Conservation (phyloP, 2,329 filamentous ascomycete genomes). For the Xylariaceae sp. region DNA sequence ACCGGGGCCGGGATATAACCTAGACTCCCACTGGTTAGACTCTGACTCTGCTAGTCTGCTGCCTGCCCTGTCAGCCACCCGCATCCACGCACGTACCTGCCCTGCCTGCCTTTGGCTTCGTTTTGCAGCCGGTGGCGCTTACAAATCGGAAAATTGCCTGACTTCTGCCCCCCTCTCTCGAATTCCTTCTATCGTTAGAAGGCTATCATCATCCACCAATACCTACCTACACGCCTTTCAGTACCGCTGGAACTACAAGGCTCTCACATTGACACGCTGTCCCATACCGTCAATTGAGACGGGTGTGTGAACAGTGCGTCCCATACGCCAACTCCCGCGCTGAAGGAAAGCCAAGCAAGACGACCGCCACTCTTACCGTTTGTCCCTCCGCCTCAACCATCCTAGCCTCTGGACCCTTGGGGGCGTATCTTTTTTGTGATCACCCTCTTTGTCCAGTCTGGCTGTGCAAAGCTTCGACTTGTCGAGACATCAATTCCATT, state of each 20-base stretch:
- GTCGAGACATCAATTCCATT: conserved; percentile 1
- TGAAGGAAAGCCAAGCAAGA: conserved; percentile 21
- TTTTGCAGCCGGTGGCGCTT: conserved; percentile 26
- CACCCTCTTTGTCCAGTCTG: conserved; percentile 7
- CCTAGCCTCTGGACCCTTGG: conserved; percentile 24
- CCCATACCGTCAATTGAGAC: conserved; percentile 13
- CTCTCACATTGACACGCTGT: conserved; percentile 27
- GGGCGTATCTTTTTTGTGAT: conserved; percentile 21
- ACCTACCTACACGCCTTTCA: neutral
- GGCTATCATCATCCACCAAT: conserved; percentile 13
- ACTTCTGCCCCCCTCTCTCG: conserved; percentile 36
- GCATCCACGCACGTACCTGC: too few relatives aligned
- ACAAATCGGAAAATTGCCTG: conserved; percentile 38
- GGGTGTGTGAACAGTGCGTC: conserved; percentile 22
- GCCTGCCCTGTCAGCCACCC: too few relatives aligned
- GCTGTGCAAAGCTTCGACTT: conserved; percentile 17
- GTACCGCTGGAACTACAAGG: conserved; percentile 5
- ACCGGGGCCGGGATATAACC: conserved; percentile 8
- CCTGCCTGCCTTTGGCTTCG: conserved; percentile 12
- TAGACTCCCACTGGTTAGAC: too few relatives aligned
- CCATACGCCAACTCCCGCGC: conserved; percentile 20
- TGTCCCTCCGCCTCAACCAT: conserved; percentile 20
- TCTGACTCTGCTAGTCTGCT: too few relatives aligned
- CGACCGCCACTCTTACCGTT: conserved; percentile 22
- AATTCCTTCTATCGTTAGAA: conserved; percentile 34